phyloP scores from a whole-genome alignment of 2,329 filamentous ascomycete species.

The Geosmithia putterillii region DNA sequence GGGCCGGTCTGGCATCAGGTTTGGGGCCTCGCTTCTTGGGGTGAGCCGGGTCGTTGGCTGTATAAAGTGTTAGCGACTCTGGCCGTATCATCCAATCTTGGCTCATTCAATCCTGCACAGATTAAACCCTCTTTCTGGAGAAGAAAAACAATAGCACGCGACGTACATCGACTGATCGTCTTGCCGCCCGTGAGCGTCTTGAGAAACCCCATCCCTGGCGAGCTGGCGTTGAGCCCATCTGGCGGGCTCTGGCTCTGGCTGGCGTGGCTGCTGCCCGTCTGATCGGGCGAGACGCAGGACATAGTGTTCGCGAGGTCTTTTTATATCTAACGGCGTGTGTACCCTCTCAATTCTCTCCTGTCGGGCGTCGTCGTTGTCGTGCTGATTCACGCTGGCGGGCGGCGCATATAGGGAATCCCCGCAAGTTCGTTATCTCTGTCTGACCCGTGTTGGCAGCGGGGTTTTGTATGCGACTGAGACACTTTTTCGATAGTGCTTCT shows the following conservation, averaged over 20 bases:
- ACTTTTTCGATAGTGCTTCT: too few relatives aligned
- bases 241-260: neutral
- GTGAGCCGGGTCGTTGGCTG: conserved; percentile 64
- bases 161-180: neutral
- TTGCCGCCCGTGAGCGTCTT: neutral
- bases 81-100: neutral
- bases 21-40: conserved; percentile 89
- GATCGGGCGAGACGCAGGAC: neutral
- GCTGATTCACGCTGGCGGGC: too few relatives aligned
- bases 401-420: too few relatives aligned
- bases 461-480: too few relatives aligned
- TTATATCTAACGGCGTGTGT: too few relatives aligned
- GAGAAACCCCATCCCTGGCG: neutral
- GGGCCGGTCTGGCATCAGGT: conserved; percentile 87
- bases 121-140: neutral
- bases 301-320: too few relatives aligned
- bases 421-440: too few relatives aligned
- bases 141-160: neutral
- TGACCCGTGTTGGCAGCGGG: too few relatives aligned
- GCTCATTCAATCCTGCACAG: too few relatives aligned
- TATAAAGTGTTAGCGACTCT: neutral
- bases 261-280: neutral
- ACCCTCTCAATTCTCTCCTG: too few relatives aligned
- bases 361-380: too few relatives aligned
- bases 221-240: too few relatives aligned